Conservation (phyloP, 192 early-diverging fungal species). For the Paraglomus brasilianum region DNA sequence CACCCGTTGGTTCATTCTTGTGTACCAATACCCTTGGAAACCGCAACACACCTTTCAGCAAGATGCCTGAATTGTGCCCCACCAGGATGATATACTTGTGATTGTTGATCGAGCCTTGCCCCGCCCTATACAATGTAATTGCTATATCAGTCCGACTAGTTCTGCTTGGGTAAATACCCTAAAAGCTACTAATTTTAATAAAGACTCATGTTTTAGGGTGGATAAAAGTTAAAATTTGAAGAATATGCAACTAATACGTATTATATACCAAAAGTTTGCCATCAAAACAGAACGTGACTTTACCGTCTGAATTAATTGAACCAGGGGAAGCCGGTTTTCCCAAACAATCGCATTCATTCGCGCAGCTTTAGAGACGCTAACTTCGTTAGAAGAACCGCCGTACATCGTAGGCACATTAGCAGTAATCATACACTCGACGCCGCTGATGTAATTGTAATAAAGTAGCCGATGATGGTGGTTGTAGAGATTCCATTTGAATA, state of each 20-base stretch:
- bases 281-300: not conserved
- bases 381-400: constrained; percentile 63
- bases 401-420: constrained; percentile 60
- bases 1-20: not conserved
- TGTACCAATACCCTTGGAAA: not conserved
- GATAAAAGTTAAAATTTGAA: not conserved
- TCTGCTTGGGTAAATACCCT: not conserved
- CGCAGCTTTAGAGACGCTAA: constrained; percentile 51
- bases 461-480: not conserved
- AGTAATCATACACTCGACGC: constrained; percentile 55
- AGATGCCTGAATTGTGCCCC: constrained; percentile 61
- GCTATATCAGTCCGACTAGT: not conserved
- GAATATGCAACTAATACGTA: not conserved
- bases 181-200: not conserved
- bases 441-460: constrained; percentile 29
- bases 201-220: not conserved
- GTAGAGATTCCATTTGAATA: not conserved
- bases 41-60: constrained; percentile 43
- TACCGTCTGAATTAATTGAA: constrained; percentile 61
- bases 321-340: constrained; percentile 58
- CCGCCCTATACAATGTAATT: constrained; percentile 46
- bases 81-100: constrained; percentile 62
- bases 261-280: not conserved
- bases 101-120: constrained; percentile 66
- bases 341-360: constrained; percentile 54